Evolutionary conservation across 352 stramenopile species (phyloP).

Genomic region (Phytophthora chlamydospora): DNA sequence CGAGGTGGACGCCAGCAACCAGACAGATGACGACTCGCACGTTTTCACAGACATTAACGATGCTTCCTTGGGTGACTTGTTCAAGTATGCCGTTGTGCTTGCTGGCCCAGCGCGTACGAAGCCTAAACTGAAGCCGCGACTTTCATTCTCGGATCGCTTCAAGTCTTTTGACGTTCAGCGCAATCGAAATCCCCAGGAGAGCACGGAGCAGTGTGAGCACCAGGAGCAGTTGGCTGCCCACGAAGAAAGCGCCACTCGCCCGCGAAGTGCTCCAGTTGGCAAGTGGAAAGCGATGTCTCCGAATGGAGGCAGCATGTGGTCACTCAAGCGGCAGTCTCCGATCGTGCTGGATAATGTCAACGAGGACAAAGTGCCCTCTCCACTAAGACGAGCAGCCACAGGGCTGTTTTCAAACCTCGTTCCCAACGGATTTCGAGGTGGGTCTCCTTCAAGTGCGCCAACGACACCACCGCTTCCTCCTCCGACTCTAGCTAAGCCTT

Average conservation of each 20-base stretch:
- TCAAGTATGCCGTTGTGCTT: conserved; percentile 78
- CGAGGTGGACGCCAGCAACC: conserved; percentile 32
- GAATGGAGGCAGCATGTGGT: conserved; percentile 26
- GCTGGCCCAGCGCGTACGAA: conserved; percentile 48
- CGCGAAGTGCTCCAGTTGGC: conserved; percentile 16
- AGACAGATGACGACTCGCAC: conserved; percentile 34
- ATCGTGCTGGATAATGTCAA: conserved; percentile 35
- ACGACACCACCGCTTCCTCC: conserved; percentile 28
- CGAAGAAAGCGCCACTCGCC: conserved; percentile 18
- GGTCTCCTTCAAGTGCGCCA: conserved; percentile 21
- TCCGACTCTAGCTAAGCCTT: conserved; percentile 11
- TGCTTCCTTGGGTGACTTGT: conserved; percentile 55
- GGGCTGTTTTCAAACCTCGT: conserved; percentile 48
- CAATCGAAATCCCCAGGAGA: conserved; percentile 47
- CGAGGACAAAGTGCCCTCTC: conserved; percentile 33
- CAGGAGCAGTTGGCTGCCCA: conserved; percentile 10
- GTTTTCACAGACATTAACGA: conserved; percentile 48
- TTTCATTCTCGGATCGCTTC: conserved; percentile 41
- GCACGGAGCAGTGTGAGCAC: conserved; percentile 28
- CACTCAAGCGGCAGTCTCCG: conserved; percentile 34
- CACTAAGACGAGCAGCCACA: conserved; percentile 30
- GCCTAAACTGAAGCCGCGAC: conserved; percentile 38
- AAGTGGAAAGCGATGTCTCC: conserved; percentile 38
- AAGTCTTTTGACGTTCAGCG: conserved; percentile 54
- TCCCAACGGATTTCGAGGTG: conserved; percentile 33